phyloP scores from a whole-genome alignment of 2,329 filamentous ascomycete species.

The Cladosporium sp. region DNA sequence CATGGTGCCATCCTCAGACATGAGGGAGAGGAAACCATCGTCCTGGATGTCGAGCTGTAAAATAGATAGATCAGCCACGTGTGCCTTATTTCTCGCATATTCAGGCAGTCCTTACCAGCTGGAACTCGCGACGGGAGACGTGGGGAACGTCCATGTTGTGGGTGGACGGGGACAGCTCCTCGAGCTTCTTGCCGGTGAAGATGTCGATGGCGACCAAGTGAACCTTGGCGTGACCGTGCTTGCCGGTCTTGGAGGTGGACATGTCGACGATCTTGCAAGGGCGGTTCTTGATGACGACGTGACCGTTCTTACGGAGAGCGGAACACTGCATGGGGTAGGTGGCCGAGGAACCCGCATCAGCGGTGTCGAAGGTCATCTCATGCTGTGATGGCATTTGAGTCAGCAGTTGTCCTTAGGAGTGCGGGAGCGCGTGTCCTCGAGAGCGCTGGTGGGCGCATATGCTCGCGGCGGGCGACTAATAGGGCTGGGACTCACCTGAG shows the following conservation, averaged over 20 bases:
- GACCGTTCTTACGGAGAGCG: constrained; percentile 98
- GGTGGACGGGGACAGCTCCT: constrained; percentile 98
- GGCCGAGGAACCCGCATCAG: constrained; percentile 90
- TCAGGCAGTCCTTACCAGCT: constrained; percentile 70
- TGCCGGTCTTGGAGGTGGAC: constrained; percentile 99
- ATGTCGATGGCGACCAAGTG: constrained; percentile 97
- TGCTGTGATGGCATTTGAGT: constrained; percentile 42
- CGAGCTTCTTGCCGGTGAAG: constrained; percentile 99
- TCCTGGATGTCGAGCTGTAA: constrained; percentile 84
- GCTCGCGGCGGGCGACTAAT: neutral
- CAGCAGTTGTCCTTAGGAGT: constrained; percentile 19
- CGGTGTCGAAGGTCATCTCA: constrained; percentile 80
- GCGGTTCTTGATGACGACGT: constrained; percentile 97
- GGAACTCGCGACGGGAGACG: constrained; percentile 86
- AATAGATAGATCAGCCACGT: constrained; percentile 24
- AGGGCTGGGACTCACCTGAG: constrained; percentile 27
- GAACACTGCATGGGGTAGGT: constrained; percentile 99
- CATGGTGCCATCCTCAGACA: constrained; percentile 79
- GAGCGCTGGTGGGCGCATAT: neutral
- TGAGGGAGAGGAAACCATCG: constrained; percentile 91
- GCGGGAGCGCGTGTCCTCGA: constrained; percentile 5
- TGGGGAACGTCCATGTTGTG: constrained; percentile 97
- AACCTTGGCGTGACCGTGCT: constrained; percentile 99
- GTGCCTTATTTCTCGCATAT: neutral
- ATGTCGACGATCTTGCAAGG: constrained; percentile 99